Evolutionary conservation across 345 rosid species (phyloP), one percentile per base, ranked within the genome.

Genomic region (Citrus sp.): DNA sequence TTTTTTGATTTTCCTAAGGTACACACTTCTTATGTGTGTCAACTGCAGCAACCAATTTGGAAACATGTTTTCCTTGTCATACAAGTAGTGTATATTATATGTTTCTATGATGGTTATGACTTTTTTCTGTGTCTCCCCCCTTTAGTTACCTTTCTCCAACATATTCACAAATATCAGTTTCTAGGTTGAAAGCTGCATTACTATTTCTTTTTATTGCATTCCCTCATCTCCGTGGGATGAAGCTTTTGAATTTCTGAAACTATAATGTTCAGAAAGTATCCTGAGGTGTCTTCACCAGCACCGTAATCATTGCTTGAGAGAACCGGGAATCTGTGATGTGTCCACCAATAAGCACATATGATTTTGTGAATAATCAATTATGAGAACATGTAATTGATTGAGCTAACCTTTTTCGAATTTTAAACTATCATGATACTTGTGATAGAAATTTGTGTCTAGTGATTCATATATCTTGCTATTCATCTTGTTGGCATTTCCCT

Each of bases 401-500:
- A 70, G n/a, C 56, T 18, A 18, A 27, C 64, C 49, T 21, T 75
- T 75, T 46, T 61, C 27, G 30, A 74, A 32, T 49, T 55, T 76
- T 35, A 66, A 51, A 37, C 21, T 65, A 30, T 24, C 32, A 69
- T 32, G 54, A 67, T 35, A 8, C n/a, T 34, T 67, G 3, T 77
- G 62, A 51, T 56, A 60, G n/a, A 24, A 27, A 30, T 14, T 63
- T 12, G 22, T 63, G 30, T 63, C 30, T 61, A 6, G 30, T 35
- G 18, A 2, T 64, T 32, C 28, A 73, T 25, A 34, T 59, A 69
- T 55, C 76, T 72, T 73, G 76, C 55, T 71, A 77, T 40, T 74
- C 37, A 76, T 58, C 75, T 83, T 78, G 5, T 75, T 80, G 75
- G 2, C 61, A 58, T 80, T 80, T 25, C 78, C 80, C 62, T 82